Conservation (phyloP, 176 grass and related monocot genomes). For the Alloteropsis semialata region DNA sequence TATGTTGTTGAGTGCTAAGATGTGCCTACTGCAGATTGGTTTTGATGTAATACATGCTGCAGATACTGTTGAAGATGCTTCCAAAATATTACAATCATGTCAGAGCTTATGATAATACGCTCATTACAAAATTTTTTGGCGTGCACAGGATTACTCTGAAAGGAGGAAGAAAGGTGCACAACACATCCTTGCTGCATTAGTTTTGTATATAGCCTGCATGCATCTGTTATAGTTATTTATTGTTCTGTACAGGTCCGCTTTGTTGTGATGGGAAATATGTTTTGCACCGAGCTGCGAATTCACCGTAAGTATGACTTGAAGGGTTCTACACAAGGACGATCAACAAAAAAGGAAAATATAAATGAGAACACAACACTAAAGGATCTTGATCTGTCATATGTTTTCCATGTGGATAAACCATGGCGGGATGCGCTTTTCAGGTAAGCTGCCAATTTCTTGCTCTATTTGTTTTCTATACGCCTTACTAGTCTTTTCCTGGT, state of each 20-base stretch:
- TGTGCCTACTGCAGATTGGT: conserved; percentile 62
- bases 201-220: conserved; percentile 11
- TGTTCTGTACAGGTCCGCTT: conserved; percentile 72
- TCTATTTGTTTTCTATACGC: conserved; percentile 22
- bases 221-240: conserved; percentile 18
- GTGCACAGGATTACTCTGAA: conserved; percentile 86
- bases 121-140: conserved; percentile 98
- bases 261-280: conserved; percentile 99
- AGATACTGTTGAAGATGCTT: conserved; percentile 99
- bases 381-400: conserved; percentile 89
- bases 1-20: conserved; percentile 40
- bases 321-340: conserved; percentile 89
- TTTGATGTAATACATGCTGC: conserved; percentile 66
- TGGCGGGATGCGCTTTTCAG: conserved; percentile 93
- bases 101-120: conserved; percentile 97
- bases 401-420: conserved; percentile 90
- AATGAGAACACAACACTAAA: conserved; percentile 88
- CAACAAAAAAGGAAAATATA: conserved; percentile 79
- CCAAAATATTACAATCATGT: conserved; percentile 97
- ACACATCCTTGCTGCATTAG: conserved; percentile 12
- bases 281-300: conserved; percentile 88
- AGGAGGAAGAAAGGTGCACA: conserved; percentile 67
- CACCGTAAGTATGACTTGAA: conserved; percentile 95
- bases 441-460: conserved; percentile 37
- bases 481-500: neutral